These are phyloP conservation scores for Penicillium ucsense DNA, from an alignment of 495 filamentous ascomycete genomes.

Conservation along the genomic window DNA sequence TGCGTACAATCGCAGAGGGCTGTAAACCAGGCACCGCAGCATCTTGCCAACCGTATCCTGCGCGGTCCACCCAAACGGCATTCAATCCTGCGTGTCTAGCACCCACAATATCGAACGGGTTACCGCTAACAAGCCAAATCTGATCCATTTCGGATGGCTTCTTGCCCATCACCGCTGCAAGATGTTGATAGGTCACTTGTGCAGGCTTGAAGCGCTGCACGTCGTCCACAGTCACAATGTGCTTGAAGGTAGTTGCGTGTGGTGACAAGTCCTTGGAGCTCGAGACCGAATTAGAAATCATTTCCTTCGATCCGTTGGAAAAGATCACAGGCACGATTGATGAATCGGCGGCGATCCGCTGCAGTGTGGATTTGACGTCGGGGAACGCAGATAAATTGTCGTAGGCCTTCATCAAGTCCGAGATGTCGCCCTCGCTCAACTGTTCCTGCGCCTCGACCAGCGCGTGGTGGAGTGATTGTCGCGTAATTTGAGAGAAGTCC, in stretches of 20 bases:
- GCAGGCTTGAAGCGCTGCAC: slow-evolving; percentile 59
- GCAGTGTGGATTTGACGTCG: slow-evolving; percentile 49
- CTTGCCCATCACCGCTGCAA: slow-evolving; percentile 45
- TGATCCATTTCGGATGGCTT: slow-evolving; percentile 32
- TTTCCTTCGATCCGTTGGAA: slow-evolving; percentile 59
- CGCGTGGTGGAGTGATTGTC: slow-evolving; percentile 53
- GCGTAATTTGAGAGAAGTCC: slow-evolving; percentile 56
- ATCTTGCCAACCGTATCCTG: slow-evolving; percentile 34
- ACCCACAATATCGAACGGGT: slow-evolving; percentile 69
- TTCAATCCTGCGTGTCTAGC: slow-evolving; percentile 39
- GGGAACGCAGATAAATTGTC: slow-evolving; percentile 59
- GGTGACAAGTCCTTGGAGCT: slow-evolving; percentile 46
- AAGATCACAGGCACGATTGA: slow-evolving; percentile 53
- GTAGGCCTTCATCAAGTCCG: slow-evolving; percentile 54
- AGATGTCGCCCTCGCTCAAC: slow-evolving; percentile 31
- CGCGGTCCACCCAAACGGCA: slow-evolving; percentile 62
- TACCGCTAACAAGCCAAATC: slow-evolving; percentile 67
- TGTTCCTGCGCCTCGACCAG: slow-evolving; percentile 42
- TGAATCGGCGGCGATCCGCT: slow-evolving; percentile 27
- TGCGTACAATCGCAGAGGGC: slow-evolving; percentile 22
- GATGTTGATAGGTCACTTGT: slow-evolving; percentile 50
- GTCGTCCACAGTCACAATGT: slow-evolving; percentile 53
- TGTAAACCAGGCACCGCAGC: slow-evolving; percentile 13
- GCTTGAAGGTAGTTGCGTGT: slow-evolving; percentile 39
- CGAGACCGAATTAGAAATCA: slow-evolving; percentile 52